Conservation (phyloP, 2,329 filamentous ascomycete species). For the Phoma sp. region DNA sequence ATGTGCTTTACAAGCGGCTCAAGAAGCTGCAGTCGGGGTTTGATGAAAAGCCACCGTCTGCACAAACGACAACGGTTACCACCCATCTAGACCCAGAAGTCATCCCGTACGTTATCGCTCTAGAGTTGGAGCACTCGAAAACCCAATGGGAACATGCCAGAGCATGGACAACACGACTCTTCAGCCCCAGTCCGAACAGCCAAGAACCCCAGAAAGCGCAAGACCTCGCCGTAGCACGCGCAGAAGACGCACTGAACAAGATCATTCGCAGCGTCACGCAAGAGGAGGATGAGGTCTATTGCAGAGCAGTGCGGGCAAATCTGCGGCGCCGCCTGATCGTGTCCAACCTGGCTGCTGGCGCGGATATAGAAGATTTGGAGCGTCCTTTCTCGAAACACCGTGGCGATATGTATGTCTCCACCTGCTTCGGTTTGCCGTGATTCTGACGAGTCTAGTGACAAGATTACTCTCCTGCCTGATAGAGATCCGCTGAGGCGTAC, state of each 20-base stretch:
- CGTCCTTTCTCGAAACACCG: slow-evolving; percentile 22
- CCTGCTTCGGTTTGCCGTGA: too few relatives aligned
- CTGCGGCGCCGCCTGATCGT: slow-evolving; percentile 28
- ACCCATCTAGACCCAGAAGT: background rate
- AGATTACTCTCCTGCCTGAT: slow-evolving; percentile 24
- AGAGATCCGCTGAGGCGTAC: slow-evolving; percentile 32
- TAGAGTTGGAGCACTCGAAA: slow-evolving; percentile 22
- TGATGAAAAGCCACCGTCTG: too few relatives aligned
- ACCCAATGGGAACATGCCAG: slow-evolving; percentile 19
- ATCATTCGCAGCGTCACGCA: slow-evolving; percentile 18
- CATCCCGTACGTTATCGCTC: slow-evolving; percentile 13
- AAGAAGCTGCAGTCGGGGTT: too few relatives aligned
- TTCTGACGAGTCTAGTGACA: slow-evolving; percentile 18
- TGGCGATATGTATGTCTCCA: slow-evolving; percentile 27
- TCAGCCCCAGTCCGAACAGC: slow-evolving; percentile 15
- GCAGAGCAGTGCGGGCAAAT: slow-evolving; percentile 17
- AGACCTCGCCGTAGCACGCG: slow-evolving; percentile 15
- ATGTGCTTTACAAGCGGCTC: too few relatives aligned
- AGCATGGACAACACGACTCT: slow-evolving; percentile 24
- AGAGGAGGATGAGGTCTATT: slow-evolving; percentile 17
- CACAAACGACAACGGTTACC: background rate
- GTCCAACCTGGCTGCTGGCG: slow-evolving; percentile 37
- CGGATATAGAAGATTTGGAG: slow-evolving; percentile 24
- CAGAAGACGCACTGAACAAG: slow-evolving; percentile 15
- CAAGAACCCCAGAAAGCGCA: slow-evolving; percentile 16